Percentiles rank a stretch among this genome's conserved stretches.
Evolutionary conservation across 306 rosid genomes (phyloP).

Genomic region (Vigna unguiculata): DNA sequence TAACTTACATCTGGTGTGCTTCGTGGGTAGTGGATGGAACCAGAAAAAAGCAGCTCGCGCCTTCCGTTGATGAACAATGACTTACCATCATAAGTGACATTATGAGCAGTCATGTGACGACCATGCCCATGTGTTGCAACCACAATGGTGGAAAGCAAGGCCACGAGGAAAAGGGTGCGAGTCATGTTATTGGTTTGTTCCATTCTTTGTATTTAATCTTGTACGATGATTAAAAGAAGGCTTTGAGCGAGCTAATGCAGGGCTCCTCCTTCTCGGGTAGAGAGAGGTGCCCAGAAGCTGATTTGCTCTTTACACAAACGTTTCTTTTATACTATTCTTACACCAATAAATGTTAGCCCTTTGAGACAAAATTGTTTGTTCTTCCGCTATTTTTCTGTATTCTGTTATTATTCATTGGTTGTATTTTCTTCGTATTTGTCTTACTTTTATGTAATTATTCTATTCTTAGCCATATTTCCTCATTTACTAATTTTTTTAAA

Average conservation of each 20-base stretch:
- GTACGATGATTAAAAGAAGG: not conserved
- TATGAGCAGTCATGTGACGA: not conserved
- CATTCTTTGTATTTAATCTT: not conserved
- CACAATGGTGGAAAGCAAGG: constrained; percentile 39
- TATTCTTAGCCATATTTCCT: no score
- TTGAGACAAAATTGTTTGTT: no score
- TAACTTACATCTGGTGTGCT: constrained; percentile 59
- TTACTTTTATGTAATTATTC: no score
- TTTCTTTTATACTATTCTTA: no score
- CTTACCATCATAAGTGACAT: constrained; percentile 64
- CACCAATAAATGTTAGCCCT: no score
- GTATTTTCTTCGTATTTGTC: no score
- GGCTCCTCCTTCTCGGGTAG: constrained; percentile 36
- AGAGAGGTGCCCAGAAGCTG: constrained; percentile 34
- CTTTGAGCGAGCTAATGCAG: not conserved
- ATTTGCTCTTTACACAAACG: no score
- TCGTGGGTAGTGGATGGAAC: constrained; percentile 86
- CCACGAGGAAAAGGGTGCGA: not conserved
- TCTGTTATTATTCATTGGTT: no score
- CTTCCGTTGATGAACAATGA: constrained; percentile 59
- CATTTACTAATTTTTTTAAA: no score
- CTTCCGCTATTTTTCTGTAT: no score
- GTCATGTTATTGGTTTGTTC: not conserved
- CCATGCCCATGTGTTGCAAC: not conserved
- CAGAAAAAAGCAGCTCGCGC: constrained; percentile 77